Conservation (phyloP, 192 early-diverging fungal genomes). For the Mortierella claussenii region DNA sequence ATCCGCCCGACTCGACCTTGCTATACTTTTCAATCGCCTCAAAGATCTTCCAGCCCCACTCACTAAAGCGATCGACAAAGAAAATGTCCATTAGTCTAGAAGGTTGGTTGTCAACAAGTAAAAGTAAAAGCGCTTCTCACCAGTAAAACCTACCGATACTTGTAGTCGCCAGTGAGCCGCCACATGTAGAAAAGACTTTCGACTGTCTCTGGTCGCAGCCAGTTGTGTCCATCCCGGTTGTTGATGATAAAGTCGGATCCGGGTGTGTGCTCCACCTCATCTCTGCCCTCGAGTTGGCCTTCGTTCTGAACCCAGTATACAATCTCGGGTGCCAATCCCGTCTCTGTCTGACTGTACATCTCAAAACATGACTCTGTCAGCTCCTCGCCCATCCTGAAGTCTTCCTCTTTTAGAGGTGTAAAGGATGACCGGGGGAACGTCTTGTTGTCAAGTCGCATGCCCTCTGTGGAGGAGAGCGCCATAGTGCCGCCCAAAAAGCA, state of each 20-base stretch:
- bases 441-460: slow-evolving; percentile 49
- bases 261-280: slow-evolving; percentile 32
- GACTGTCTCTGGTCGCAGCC: slow-evolving; percentile 90
- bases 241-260: slow-evolving; percentile 74
- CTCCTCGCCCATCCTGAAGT: slow-evolving; percentile 81
- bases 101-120: too few species aligned
- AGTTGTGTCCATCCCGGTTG: slow-evolving; percentile 73
- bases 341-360: slow-evolving; percentile 83
- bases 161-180: slow-evolving; percentile 83
- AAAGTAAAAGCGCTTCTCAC: too few species aligned
- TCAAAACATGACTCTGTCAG: slow-evolving; percentile 80
- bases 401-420: slow-evolving; percentile 61
- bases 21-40: slow-evolving; percentile 83
- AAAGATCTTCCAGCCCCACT: slow-evolving; percentile 91
- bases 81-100: too few species aligned
- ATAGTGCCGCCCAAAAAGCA: slow-evolving; percentile 91
- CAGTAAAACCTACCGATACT: slow-evolving; percentile 79
- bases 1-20: slow-evolving; percentile 71
- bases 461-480: slow-evolving; percentile 79
- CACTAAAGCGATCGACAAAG: too few species aligned
- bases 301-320: slow-evolving; percentile 73
- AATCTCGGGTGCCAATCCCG: slow-evolving; percentile 88
- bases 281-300: slow-evolving; percentile 32
- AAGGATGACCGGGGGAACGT: slow-evolving; percentile 45
- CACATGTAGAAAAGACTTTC: slow-evolving; percentile 91